These are phyloP conservation scores for Aspergillus pseudonomiae DNA, from an alignment of 2,329 filamentous ascomycete species.

Conservation along the genomic window DNA sequence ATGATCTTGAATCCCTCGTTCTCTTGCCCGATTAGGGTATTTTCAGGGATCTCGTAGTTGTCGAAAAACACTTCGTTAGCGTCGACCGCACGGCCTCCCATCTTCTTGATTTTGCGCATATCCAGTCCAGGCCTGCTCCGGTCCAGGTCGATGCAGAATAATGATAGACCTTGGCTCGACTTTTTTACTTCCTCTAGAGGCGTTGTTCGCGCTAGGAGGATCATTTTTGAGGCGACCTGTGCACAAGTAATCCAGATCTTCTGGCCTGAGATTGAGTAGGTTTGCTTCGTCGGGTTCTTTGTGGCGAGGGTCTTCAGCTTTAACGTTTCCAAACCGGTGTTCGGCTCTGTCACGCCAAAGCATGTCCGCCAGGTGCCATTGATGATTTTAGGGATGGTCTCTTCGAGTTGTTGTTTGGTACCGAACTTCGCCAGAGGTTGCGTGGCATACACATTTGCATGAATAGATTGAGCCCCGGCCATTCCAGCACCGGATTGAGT, in stretches of 20 bases:
- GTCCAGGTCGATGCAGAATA: slow-evolving; percentile 81
- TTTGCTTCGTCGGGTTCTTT: slow-evolving; percentile 54
- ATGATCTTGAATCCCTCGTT: slow-evolving; percentile 78
- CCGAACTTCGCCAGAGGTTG: slow-evolving; percentile 75
- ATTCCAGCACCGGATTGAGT: slow-evolving; percentile 76
- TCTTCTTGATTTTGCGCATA: slow-evolving; percentile 76
- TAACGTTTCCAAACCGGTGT: slow-evolving; percentile 77
- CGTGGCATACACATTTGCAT: slow-evolving; percentile 61
- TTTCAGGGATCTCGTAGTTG: slow-evolving; percentile 67
- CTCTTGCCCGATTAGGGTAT: slow-evolving; percentile 70
- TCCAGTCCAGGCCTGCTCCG: slow-evolving; percentile 62
- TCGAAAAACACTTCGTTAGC: slow-evolving; percentile 90
- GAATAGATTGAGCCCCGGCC: slow-evolving; percentile 64
- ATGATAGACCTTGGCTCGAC: slow-evolving; percentile 72
- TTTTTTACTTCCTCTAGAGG: slow-evolving; percentile 68
- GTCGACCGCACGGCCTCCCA: slow-evolving; percentile 81
- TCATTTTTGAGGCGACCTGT: slow-evolving; percentile 81
- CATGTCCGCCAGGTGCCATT: slow-evolving; percentile 72
- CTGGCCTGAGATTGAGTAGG: slow-evolving; percentile 72
- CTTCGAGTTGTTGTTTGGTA: slow-evolving; percentile 63
- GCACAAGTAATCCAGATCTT: slow-evolving; percentile 92
- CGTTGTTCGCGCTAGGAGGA: slow-evolving; percentile 76
- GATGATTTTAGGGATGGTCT: slow-evolving; percentile 71
- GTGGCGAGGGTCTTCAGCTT: slow-evolving; percentile 68
- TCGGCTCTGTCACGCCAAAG: slow-evolving; percentile 84